Evolutionary conservation across 495 filamentous ascomycete genomes (phyloP).

Genomic region (Apodospora peruviana): DNA sequence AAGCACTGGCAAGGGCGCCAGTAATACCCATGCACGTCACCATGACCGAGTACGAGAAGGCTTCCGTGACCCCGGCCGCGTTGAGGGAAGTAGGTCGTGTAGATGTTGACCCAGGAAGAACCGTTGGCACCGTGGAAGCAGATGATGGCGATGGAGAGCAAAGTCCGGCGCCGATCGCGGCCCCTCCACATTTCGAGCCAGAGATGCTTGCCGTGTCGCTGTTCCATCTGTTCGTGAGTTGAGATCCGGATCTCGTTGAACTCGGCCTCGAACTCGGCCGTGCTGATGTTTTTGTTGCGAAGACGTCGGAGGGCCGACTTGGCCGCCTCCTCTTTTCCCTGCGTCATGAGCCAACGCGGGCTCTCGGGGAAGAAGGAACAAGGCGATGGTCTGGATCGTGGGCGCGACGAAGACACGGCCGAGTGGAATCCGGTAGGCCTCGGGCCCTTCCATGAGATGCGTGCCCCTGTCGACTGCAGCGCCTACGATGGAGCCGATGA

Average conservation of each 20-base stretch:
- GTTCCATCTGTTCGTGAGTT: slow-evolving; percentile 34
- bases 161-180: too few species aligned
- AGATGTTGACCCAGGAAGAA: too few species aligned
- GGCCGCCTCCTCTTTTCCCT: slow-evolving; percentile 38
- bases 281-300: slow-evolving; percentile 26
- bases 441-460: slow-evolving; percentile 28
- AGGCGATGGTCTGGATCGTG: slow-evolving; percentile 35
- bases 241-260: slow-evolving; percentile 42
- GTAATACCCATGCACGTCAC: too few species aligned
- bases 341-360: slow-evolving; percentile 51
- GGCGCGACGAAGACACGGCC: slow-evolving; percentile 48
- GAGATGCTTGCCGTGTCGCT: slow-evolving; percentile 25
- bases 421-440: slow-evolving; percentile 46
- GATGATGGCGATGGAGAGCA: too few species aligned
- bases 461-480: slow-evolving; percentile 52
- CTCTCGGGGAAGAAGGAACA: slow-evolving; percentile 52
- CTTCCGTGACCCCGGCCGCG: too few species aligned
- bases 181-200: too few species aligned
- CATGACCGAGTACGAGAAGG: too few species aligned
- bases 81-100: too few species aligned
- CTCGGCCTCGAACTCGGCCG: slow-evolving; percentile 38
- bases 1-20: too few species aligned
- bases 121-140: too few species aligned
- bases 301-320: slow-evolving; percentile 36
- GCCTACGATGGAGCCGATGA: slow-evolving; percentile 45